phyloP scores from a whole-genome alignment of 495 filamentous ascomycete genomes.

The Glonium stellatum region DNA sequence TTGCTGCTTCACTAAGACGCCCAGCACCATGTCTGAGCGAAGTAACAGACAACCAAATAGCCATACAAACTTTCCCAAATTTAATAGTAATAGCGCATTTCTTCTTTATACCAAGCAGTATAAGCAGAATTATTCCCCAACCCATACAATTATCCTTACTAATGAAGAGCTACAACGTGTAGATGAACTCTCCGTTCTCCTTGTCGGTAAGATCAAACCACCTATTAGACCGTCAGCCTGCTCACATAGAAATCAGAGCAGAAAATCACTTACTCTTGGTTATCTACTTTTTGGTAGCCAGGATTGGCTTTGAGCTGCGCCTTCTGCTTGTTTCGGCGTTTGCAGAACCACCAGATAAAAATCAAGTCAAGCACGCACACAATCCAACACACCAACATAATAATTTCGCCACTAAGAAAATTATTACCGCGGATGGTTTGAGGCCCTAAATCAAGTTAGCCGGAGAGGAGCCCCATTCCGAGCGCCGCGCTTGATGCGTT shows the following conservation, averaged over 20 bases:
- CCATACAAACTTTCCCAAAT: too few relatives aligned
- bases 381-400: conserved; percentile 57
- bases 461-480: not conserved
- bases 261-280: conserved; percentile 48
- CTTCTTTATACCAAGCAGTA: too few relatives aligned
- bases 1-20: too few relatives aligned
- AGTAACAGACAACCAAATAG: too few relatives aligned
- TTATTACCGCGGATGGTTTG: conserved; percentile 52
- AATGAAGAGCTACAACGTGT: conserved; percentile 22
- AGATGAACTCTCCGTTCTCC: conserved; percentile 41
- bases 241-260: not conserved
- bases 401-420: conserved; percentile 62
- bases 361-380: conserved; percentile 49
- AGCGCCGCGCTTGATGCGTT: too few relatives aligned
- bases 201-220: conserved; percentile 53
- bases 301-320: conserved; percentile 45
- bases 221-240: conserved; percentile 24
- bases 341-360: conserved; percentile 59
- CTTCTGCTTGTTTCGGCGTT: conserved; percentile 56
- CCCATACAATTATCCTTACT: too few relatives aligned
- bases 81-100: too few relatives aligned
- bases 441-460: conserved; percentile 41
- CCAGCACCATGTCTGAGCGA: too few relatives aligned
- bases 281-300: conserved; percentile 57
- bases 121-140: too few relatives aligned